Conservation (phyloP, 805 yeast genomes). For the Metschnikowia lachancei region DNA sequence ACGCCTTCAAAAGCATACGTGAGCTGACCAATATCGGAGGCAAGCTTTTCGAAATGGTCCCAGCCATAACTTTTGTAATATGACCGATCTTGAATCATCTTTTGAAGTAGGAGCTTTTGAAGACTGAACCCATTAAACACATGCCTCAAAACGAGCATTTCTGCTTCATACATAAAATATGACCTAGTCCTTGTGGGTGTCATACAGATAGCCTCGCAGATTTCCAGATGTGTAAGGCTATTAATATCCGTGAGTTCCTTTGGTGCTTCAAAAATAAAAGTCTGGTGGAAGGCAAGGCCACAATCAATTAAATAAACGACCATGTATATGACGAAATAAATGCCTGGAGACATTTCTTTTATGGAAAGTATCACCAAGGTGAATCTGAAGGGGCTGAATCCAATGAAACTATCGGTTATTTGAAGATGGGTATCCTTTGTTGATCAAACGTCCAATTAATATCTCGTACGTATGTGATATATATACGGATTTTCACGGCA, state of each 20-base stretch:
- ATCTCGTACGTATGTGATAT: no score
- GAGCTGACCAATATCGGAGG: neutral
- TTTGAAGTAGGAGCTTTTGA: neutral
- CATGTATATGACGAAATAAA: no score
- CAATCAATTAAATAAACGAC: neutral
- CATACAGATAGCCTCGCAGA: constrained; percentile 5
- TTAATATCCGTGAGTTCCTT: neutral
- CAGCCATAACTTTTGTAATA: neutral
- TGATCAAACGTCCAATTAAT: no score
- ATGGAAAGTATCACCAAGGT: no score
- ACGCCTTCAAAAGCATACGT: constrained; percentile 4
- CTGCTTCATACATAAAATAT: constrained; percentile 1
- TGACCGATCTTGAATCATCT: neutral
- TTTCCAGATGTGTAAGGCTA: neutral
- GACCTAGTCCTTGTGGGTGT: neutral
- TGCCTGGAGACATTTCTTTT: no score
- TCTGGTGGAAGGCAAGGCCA: neutral
- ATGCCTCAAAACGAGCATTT: constrained; percentile 5
- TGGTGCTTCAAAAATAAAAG: neutral
- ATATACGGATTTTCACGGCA: no score
- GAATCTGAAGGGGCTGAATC: no score
- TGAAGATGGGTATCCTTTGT: no score
- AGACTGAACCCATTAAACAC: neutral
- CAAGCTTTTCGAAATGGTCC: neutral
- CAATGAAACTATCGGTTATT: no score